Base-by-base conservation (phyloP, 345 rosid genomes). In the Litchi chinensis region DNA sequence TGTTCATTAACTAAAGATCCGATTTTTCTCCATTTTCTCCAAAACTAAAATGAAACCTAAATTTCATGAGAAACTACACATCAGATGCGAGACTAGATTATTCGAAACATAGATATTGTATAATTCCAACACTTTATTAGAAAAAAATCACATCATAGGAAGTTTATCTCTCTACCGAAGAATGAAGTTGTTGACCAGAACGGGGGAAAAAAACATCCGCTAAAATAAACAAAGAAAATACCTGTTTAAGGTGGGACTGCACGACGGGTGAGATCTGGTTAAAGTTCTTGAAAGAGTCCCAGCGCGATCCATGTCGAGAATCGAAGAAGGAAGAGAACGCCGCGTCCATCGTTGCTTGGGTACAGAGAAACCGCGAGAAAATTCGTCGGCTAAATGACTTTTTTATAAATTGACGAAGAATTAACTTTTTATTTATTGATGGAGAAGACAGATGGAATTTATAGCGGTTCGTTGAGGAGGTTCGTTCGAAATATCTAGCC, bases 231-330 rank as follows among this genome's bases (percentile, higher is more conserved):
- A 28, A 15, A 11, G 56, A 71, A 68, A 19, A 52, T 76, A 97
- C 99, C 95, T 87, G 90, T 64, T 97, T 94, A 54, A 97, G 98
- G 86, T 97, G 99, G 22, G 84, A 62, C 83, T 97, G 98, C 1
- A 97, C 98, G 26, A 50, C 26, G 0, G 97, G 95, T 73, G 98
- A 93, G 82, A 97, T 90, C 90, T 89, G 91, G 48, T 83, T 87
- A 84, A 97, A 90, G 82, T 93, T 93, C 79, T 92, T 90, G 71
- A 90, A 91, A 65, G 97, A 86, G 39, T 91, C 93, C 78, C 71
- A 75, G 21, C 71, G 78, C 0, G 50, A 12, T 65, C 54, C 63
- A 21, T 7, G 6, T 19, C 85, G 91, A 39, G 95, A 83, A 43
- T 88, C 94, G 79, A 96, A 96, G 86, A 91, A 86, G 37, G 98